Conservation (phyloP, 805 yeast species). For the Starmerella sp. region DNA sequence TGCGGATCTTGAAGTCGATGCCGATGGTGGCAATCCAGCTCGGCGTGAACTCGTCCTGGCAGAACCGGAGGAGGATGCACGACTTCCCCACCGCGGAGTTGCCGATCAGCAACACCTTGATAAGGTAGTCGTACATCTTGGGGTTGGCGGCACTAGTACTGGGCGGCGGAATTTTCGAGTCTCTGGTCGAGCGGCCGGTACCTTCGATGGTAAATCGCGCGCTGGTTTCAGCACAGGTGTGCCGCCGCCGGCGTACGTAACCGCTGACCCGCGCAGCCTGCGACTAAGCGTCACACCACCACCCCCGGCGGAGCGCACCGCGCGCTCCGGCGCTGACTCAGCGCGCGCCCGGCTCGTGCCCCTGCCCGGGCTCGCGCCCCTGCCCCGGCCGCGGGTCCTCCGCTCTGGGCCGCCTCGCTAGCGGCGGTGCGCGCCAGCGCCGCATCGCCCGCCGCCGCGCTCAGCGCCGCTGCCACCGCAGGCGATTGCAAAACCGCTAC, state of each 20-base stretch:
- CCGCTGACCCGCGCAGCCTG: neutral
- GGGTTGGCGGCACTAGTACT: slow-evolving; percentile 11
- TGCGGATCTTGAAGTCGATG: slow-evolving; percentile 93
- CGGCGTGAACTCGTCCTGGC: slow-evolving; percentile 93
- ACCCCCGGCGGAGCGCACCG: neutral
- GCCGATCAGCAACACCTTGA: slow-evolving; percentile 86
- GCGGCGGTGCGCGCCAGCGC: no score
- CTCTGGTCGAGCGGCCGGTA: neutral
- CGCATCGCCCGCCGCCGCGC: no score
- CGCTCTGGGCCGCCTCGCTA: no score
- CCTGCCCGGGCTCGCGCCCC: no score
- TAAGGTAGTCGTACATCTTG: slow-evolving; percentile 35
- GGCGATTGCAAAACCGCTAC: no score
- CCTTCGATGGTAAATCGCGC: neutral
- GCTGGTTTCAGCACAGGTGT: neutral
- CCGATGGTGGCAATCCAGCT: slow-evolving; percentile 96
- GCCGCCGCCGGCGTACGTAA: slow-evolving; percentile 2
- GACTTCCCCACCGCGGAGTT: slow-evolving; percentile 61
- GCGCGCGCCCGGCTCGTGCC: no score
- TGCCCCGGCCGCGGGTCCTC: no score
- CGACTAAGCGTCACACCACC: neutral
- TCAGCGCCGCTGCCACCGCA: no score
- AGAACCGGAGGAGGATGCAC: slow-evolving; percentile 81
- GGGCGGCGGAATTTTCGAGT: slow-evolving; percentile 10
- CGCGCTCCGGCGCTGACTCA: no score